Conservation (phyloP, 1,284 basidiomycete genomes). For the Malassezia furfur region DNA sequence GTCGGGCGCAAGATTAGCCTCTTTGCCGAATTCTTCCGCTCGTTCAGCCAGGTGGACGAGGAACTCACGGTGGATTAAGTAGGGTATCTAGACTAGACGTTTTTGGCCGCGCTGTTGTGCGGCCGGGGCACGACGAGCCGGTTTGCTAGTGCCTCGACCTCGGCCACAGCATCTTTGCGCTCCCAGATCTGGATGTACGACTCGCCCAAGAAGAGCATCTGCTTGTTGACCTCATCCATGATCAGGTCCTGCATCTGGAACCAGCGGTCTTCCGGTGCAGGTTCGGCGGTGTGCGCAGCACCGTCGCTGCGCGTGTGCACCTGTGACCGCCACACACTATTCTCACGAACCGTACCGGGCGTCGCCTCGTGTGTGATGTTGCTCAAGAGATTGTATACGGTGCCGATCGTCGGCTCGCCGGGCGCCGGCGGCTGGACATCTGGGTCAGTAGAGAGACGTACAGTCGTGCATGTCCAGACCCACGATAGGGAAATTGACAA, state of each 20-base stretch:
- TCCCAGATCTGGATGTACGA: constrained; percentile 61
- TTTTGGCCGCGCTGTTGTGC: not conserved
- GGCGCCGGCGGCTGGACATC: constrained; percentile 50
- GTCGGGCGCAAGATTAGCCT: constrained; percentile 42
- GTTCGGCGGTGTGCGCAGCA: constrained; percentile 44
- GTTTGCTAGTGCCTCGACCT: not conserved
- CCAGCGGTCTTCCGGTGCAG: constrained; percentile 59
- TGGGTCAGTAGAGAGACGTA: not conserved
- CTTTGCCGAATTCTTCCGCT: constrained; percentile 22
- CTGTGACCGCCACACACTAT: constrained; percentile 82
- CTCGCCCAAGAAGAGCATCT: constrained; percentile 97
- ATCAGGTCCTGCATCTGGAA: constrained; percentile 93
- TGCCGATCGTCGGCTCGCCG: constrained; percentile 51
- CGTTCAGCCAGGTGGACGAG: constrained; percentile 20
- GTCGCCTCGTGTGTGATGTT: constrained; percentile 91
- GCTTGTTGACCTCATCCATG: constrained; percentile 84
- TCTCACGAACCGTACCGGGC: constrained; percentile 82
- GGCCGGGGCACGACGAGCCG: not conserved
- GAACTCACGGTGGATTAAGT: constrained; percentile 21
- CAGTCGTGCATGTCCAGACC: constrained; percentile 79
- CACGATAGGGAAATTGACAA: constrained; percentile 88
- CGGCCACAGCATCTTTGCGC: not conserved
- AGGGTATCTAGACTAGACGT: constrained; percentile 3
- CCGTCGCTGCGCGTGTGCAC: constrained; percentile 54
- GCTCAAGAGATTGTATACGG: constrained; percentile 77